These are phyloP conservation scores for Podospora didyma DNA, from an alignment of 495 filamentous ascomycete species.

Conservation along the genomic window DNA sequence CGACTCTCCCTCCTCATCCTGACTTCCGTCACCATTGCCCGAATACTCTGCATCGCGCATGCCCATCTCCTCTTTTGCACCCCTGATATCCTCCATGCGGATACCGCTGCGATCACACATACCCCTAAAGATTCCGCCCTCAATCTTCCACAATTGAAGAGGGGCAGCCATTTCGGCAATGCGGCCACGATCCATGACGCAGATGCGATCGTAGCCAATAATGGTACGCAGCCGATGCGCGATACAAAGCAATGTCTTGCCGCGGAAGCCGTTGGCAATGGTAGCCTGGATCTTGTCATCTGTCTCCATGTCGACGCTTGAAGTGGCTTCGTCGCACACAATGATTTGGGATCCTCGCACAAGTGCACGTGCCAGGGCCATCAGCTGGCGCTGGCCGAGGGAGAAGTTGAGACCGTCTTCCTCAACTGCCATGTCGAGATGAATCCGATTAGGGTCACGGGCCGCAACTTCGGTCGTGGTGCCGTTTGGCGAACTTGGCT, in stretches of 20 bases:
- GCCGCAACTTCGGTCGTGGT: constrained; percentile 18
- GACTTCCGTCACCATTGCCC: constrained; percentile 1
- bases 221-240: constrained; percentile 92
- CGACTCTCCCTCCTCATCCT: neutral
- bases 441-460: constrained; percentile 53
- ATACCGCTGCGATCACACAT: constrained; percentile 96
- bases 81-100: constrained; percentile 62
- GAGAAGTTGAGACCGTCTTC: constrained; percentile 96
- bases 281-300: constrained; percentile 92
- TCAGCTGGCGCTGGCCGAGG: constrained; percentile 91
- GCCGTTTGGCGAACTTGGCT: neutral
- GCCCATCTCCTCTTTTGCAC: constrained; percentile 23
- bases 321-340: constrained; percentile 93
- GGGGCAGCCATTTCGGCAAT: constrained; percentile 88
- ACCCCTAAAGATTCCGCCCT: constrained; percentile 72
- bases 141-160: constrained; percentile 54
- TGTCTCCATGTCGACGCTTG: constrained; percentile 91
- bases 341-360: constrained; percentile 87
- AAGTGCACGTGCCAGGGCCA: constrained; percentile 88
- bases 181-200: constrained; percentile 84
- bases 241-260: constrained; percentile 89
- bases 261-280: constrained; percentile 81
- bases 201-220: constrained; percentile 90
- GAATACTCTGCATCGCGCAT: constrained; percentile 4
- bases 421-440: constrained; percentile 81